phyloP scores from a whole-genome alignment of 2,329 filamentous ascomycete species.

The Colletotrichum lupini region DNA sequence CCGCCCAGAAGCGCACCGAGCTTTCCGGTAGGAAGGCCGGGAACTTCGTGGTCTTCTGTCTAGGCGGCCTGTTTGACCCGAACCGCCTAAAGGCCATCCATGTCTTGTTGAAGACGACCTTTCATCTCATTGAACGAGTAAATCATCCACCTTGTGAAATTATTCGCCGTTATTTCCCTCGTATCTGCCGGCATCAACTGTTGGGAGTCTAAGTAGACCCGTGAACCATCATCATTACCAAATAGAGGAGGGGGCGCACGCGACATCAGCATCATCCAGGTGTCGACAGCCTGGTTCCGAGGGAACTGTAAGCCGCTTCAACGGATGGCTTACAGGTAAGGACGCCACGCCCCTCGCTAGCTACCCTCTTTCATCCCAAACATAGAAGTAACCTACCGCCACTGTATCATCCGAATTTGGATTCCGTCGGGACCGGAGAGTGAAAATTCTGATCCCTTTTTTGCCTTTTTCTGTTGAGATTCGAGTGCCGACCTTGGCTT shows the following conservation, averaged over 20 bases:
- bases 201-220: not conserved
- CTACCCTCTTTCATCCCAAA: not conserved
- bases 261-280: constrained; percentile 4
- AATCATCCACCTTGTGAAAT: not conserved
- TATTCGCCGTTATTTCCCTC: not conserved
- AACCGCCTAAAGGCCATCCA: not conserved
- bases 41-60: not conserved
- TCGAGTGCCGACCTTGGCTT: constrained; percentile 5
- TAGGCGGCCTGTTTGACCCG: not conserved
- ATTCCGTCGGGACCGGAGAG: constrained; percentile 2
- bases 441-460: not conserved
- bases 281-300: not conserved
- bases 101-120: not conserved
- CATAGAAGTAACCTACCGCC: constrained; percentile 14
- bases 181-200: not conserved
- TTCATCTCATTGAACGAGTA: not conserved
- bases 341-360: constrained; percentile 3
- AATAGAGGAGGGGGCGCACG: not conserved
- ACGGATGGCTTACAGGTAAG: constrained; percentile 16
- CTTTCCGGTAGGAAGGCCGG: not conserved
- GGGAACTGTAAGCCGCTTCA: not conserved
- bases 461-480: constrained; percentile 18
- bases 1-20: not conserved
- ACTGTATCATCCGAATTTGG: constrained; percentile 12
- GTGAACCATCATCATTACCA: not conserved